Base-by-base conservation (phyloP, 2,329 filamentous ascomycete genomes). In the Sclerotinia nivalis region DNA sequence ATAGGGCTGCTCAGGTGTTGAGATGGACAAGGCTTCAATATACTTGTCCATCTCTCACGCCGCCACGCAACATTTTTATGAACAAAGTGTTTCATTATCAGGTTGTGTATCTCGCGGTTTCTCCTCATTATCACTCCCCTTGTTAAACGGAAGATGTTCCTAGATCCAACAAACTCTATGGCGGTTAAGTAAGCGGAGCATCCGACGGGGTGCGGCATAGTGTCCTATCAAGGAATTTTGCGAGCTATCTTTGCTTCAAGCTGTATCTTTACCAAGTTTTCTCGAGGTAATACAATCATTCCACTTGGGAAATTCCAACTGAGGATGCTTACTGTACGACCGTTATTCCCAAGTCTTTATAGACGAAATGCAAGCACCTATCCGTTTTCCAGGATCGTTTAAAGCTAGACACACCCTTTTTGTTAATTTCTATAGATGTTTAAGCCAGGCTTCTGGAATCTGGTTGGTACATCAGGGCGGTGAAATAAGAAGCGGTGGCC, bases 41-140 rank as follows among this genome's bases (percentile, higher is more conserved):
- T 69, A 77, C 76, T 75, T 77, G 76, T 73, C 73, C 72, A 66
- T 60, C 73, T 76, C 75, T 77, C 72, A 73, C 59, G 72, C 68
- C 73, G 76, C 75, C 76, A 77, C 76, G 76, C 75, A 72, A 72
- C 52, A 68, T 71, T 40, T 65, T 52, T 28, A 65, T 55, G 58
- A 65, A 40, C 37, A 66, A 40, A 50, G 34, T 60, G 68, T 69
- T 69, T 69, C 68, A 66, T 67, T 40, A n/a, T 67, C 22, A 72
- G 59, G 68, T 43, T 70, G 72, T 71, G 72, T 68, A 71, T 66
- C 52, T 67, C 37, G 54, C 67, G 28, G 49, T 54, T 45, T 31
- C 54, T 18, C 45, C 34, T 54, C 61, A 65, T 40, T 22, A 28
- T 54, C 47, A 28, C 13, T 25, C 40, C 49, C 66, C 60, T 47